A percentile compares a stretch with the other conserved stretches of the same genome.
These are phyloP conservation scores for Alternaria rosae DNA, from an alignment of 2,329 filamentous ascomycete genomes.

Conservation along the genomic window DNA sequence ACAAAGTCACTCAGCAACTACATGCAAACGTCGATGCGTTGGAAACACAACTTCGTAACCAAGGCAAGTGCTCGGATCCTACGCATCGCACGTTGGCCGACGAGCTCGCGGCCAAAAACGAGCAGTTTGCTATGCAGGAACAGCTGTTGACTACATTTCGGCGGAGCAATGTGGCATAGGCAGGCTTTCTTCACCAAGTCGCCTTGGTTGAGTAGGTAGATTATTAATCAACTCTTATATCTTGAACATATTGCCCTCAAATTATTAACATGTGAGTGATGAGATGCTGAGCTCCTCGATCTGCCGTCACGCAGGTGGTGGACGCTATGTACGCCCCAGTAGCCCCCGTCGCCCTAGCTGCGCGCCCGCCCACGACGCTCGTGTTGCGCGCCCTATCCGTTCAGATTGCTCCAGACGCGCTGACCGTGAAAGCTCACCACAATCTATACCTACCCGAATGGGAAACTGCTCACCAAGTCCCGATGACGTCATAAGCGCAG, in stretches of 20 bases:
- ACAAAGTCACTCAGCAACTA: not conserved
- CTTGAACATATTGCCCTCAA: not conserved
- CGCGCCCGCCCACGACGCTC: not conserved
- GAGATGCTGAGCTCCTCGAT: not conserved
- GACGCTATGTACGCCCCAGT: not conserved
- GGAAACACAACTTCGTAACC: not conserved
- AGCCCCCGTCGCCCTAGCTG: not conserved
- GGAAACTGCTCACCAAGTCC: no score
- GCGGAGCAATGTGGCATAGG: not conserved
- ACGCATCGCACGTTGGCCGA: conserved; percentile 13
- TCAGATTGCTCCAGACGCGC: no score
- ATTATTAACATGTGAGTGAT: not conserved
- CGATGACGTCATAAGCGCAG: conserved; percentile 3
- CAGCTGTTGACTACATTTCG: not conserved
- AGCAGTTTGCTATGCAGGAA: conserved; percentile 9
- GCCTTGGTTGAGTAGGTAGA: not conserved
- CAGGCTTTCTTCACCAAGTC: not conserved
- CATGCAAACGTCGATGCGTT: not conserved
- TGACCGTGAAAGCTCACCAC: no score
- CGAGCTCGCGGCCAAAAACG: conserved; percentile 19
- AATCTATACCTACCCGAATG: no score
- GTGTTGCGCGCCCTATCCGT: not conserved
- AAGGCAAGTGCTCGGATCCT: not conserved
- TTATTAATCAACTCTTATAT: not conserved
- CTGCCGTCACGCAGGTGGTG: not conserved